These are phyloP conservation scores for Paramyrothecium roridum DNA, from an alignment of 2,329 filamentous ascomycete genomes.

Conservation along the genomic window DNA sequence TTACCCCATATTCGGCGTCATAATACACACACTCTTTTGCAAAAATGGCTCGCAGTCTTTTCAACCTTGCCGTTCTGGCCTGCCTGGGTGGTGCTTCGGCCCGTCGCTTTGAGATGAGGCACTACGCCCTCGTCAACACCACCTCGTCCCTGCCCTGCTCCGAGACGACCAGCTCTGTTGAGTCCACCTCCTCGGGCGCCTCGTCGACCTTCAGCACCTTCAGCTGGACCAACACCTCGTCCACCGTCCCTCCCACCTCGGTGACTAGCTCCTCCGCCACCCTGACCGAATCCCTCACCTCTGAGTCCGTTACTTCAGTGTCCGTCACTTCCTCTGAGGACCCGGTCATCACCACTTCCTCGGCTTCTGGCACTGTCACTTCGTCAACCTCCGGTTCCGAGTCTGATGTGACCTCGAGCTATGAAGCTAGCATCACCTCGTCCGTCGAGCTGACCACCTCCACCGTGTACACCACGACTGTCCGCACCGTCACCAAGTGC, in stretches of 20 bases:
- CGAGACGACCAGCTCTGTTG: neutral
- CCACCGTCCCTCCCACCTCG: constrained; percentile 14
- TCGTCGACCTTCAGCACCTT: constrained; percentile 1
- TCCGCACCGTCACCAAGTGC: constrained; percentile 29
- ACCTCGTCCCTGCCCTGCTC: neutral
- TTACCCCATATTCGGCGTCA: neutral
- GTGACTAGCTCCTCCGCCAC: constrained; percentile 5
- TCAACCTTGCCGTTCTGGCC: constrained; percentile 1
- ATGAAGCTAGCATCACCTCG: constrained; percentile 17
- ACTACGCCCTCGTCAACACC: neutral
- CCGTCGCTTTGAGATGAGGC: neutral
- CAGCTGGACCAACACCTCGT: constrained; percentile 15
- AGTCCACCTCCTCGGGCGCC: neutral
- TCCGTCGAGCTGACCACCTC: constrained; percentile 19
- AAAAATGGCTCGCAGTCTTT: constrained; percentile 1
- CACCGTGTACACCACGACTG: constrained; percentile 27
- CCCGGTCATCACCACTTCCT: neutral
- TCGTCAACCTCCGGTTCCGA: neutral
- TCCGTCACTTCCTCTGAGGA: neutral
- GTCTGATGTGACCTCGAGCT: constrained; percentile 1
- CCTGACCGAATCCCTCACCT: constrained; percentile 2
- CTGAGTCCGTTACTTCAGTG: neutral
- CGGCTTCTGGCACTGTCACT: neutral
- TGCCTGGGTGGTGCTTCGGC: neutral
- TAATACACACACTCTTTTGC: neutral